Base-by-base conservation (phyloP, 352 stramenopile species). In the Stramenopiles sp. region DNA sequence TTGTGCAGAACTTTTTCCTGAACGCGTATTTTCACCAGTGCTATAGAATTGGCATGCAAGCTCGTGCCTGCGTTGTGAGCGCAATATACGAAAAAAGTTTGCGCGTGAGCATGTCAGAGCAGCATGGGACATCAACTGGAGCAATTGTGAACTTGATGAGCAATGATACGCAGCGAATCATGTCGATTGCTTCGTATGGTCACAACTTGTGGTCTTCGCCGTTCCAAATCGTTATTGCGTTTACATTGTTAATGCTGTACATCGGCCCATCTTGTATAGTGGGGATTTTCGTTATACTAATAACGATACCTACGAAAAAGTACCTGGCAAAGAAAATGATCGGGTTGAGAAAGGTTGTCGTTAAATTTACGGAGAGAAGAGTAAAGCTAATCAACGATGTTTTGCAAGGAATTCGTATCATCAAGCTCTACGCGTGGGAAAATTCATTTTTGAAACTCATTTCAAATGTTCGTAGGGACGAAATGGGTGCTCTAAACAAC, bases 391-490 rank as follows among this genome's bases (percentile, higher is more conserved):
- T 91, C 32, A 87, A 84, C n/a, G 88, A 92, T 32, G 86, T 92
- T 75, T 88, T 93, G 32, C 85, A 84, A 30, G 87, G 88, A 32
- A 96, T 97, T 84, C 88, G 92, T 75, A 94, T 96, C 80, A 93
- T 98, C 84, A 98, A 98, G 83, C 90, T 97, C 78, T 94, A 97
- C 86, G 92, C 92, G 4, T 97, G 92, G 92, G 92, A 97, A 84
- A 82, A 85, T 75, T 91, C 93, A 32, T 96, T 97, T 84, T 87
- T 86, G 0, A 89, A 89, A n/a, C 90, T 94, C 83, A 89, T 97
- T 30, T 85, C 89, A 30, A 31, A 83, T 7, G 44, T 92, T 0
- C 87, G 92, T 30, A 83, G 29, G 29, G 1, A 78, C 4, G 71
- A 78, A 14, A 33, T 14, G 22, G 30, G 14, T 14, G 4, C 4